Evolutionary conservation across 2,329 filamentous ascomycete genomes (phyloP), one percentile per base, ranked within the genome.

Genomic region (Calonectria henricotiae): DNA sequence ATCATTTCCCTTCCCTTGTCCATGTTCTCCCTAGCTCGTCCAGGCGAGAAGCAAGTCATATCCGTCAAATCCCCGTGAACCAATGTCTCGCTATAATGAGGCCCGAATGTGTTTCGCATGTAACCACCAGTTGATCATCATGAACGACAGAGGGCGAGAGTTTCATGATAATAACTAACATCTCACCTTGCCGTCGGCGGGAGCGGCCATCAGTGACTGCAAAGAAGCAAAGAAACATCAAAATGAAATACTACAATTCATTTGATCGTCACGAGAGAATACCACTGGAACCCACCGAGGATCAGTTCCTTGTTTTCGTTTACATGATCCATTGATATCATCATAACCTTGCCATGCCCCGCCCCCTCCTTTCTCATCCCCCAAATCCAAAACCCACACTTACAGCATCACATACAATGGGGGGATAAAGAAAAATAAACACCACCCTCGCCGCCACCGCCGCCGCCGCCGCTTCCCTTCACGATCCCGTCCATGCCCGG

Each of bases 401-500:
- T 58, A 32, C 35, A 39, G 35, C 20, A 23, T 39, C 51, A 39
- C 51, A 39, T 8, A 11, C 12, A 20, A 58, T 17, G 15, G 43
- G 12, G 35, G 47, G 51, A 58, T 58, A 23, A 39, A 58, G 20
- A 39, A 58, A 35, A 46, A 30, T 27, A 39, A 20, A 39, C 55
- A 32, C 44, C 55, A 37, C 27, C 60, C 49, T 39, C 61, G 32
- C 43, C 63, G 43, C 32, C 54, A 54, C n/a, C 54, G 49, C 54
- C 27, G 43, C 43, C 54, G 64, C n/a, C 54, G 49, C 54, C 39
- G 32, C 44, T 13, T 46, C n/a, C 25, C 35, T 64, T 67, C 64
- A 67, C 68, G 58, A 67, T 76, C 76, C 75, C 75, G 74, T 77
- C 64, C 74, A 74, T 70, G 68, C 74, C 75, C 74, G 75, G 73